Conservation (phyloP, 768 basidiomycete species). For the Vararia minispora region DNA sequence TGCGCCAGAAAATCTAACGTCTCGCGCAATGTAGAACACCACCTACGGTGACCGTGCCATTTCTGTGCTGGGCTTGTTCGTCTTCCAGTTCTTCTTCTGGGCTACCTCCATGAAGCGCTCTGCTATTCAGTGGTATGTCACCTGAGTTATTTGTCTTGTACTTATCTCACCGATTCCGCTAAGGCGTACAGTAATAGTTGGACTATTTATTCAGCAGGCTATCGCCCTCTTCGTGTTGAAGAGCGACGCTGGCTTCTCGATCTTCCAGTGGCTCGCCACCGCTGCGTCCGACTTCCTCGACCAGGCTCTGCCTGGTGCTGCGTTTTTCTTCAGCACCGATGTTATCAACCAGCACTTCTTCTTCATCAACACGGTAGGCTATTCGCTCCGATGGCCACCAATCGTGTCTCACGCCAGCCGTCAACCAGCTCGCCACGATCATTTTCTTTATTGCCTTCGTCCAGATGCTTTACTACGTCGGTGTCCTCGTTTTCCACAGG, state of each 20-base stretch:
- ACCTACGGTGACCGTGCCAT: conserved; percentile 74
- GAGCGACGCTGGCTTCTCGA: conserved; percentile 65
- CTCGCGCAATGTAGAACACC: conserved; percentile 31
- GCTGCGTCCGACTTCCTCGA: conserved; percentile 73
- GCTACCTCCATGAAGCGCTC: conserved; percentile 49
- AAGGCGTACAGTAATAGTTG: conserved; percentile 83
- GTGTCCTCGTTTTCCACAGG: conserved; percentile 1
- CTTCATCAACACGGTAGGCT: conserved; percentile 64
- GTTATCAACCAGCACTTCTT: conserved; percentile 67
- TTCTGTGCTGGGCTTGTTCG: conserved; percentile 64
- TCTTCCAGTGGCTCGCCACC: conserved; percentile 77
- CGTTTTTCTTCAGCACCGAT: conserved; percentile 72
- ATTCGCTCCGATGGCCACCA: background rate
- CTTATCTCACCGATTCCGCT: background rate
- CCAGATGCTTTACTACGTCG: conserved; percentile 77
- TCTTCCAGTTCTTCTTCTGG: conserved; percentile 76
- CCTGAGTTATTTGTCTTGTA: conserved; percentile 5
- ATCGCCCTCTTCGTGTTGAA: conserved; percentile 88
- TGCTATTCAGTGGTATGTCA: conserved; percentile 57
- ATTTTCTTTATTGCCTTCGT: conserved; percentile 94
- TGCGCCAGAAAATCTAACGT: conserved; percentile 13
- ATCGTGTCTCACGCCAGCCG: background rate
- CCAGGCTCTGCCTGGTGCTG: conserved; percentile 57
- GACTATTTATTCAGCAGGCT: conserved; percentile 74
- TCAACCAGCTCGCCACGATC: conserved; percentile 64